Conservation (phyloP, 192 early-diverging fungal species). For the Coemansia erecta region DNA sequence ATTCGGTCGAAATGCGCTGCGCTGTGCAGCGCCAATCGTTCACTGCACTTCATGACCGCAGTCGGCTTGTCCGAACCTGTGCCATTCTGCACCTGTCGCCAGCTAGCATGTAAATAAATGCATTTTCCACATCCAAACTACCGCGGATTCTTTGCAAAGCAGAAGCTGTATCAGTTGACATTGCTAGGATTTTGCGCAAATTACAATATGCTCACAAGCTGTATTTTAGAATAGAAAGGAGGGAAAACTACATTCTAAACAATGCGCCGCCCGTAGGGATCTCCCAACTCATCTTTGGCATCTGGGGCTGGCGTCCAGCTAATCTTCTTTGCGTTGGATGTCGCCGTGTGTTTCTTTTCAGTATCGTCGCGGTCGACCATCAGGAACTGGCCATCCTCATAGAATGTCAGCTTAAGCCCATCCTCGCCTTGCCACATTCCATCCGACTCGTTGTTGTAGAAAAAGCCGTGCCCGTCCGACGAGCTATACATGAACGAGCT, state of each 20-base stretch:
- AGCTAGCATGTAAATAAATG: no score
- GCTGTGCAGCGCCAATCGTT: no score
- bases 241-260: background rate
- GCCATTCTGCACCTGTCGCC: no score
- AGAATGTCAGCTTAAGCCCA: background rate
- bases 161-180: no score
- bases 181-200: no score
- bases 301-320: background rate
- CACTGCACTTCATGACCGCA: no score
- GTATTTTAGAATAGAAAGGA: no score
- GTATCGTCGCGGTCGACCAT: background rate
- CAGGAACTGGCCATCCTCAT: slow-evolving; percentile 1
- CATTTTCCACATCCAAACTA: no score
- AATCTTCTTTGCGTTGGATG: background rate
- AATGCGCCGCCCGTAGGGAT: background rate
- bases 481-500: slow-evolving; percentile 1
- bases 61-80: no score
- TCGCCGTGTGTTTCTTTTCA: background rate
- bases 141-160: no score
- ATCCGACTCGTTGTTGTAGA: background rate
- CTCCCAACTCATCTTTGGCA: background rate
- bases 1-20: no score
- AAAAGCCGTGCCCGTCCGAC: slow-evolving; percentile 9
- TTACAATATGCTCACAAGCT: no score
- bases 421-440: background rate